Conservation (phyloP, 2,329 filamentous ascomycete genomes). For the Hypomyces rosellus region DNA sequence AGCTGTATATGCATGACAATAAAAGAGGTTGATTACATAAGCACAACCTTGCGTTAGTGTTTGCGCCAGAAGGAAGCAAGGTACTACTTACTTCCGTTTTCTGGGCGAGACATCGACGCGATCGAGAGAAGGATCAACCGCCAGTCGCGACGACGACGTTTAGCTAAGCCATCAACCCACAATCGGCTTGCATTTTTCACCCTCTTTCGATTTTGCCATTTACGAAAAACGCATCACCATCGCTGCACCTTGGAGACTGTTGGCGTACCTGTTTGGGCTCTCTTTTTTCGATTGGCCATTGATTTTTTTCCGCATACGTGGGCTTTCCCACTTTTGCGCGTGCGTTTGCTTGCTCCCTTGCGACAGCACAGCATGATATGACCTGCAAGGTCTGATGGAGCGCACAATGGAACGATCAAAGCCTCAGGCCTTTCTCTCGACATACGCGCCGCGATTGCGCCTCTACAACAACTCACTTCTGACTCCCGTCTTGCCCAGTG, state of each 20-base stretch:
- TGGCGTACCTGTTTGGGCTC: background rate
- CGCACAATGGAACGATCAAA: slow-evolving; percentile 44
- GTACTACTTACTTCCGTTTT: slow-evolving; percentile 8
- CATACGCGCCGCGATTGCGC: slow-evolving; percentile 84
- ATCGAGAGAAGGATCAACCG: slow-evolving; percentile 12
- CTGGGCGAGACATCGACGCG: slow-evolving; percentile 14
- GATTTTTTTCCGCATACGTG: background rate
- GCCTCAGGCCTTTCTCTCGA: slow-evolving; percentile 84
- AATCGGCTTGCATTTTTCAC: background rate
- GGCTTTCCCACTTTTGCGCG: slow-evolving; percentile 6
- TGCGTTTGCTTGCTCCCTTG: slow-evolving; percentile 10
- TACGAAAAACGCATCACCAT: background rate
- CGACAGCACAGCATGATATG: slow-evolving; percentile 25
- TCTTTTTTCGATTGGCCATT: too few species aligned
- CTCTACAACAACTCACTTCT: slow-evolving; percentile 88
- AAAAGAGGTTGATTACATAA: background rate
- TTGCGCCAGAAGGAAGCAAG: slow-evolving; percentile 1
- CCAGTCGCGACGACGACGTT: slow-evolving; percentile 13
- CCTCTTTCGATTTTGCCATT: background rate
- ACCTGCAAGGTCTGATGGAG: slow-evolving; percentile 15
- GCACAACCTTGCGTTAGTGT: background rate
- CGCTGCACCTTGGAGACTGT: background rate
- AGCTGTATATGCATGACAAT: too few species aligned
- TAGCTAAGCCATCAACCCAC: background rate
- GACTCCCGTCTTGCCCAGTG: slow-evolving; percentile 71